Evolutionary conservation across 495 filamentous ascomycete species (phyloP).

Genomic region (Talaromyces proteolyticus): DNA sequence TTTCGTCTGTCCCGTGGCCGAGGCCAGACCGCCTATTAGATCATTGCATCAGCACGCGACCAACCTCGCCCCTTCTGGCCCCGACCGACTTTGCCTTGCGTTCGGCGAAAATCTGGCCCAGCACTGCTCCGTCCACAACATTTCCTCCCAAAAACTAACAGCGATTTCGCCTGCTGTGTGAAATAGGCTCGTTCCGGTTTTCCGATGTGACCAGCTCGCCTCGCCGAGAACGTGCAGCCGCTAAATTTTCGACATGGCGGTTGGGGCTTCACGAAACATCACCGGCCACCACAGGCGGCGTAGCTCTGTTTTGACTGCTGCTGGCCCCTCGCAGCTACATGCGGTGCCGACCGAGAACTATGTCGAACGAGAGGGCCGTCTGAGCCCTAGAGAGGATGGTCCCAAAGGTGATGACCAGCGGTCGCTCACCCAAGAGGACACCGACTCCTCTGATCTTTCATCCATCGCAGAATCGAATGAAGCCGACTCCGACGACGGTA

Average conservation of each 20-base stretch:
- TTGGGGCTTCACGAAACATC: slow-evolving; percentile 15
- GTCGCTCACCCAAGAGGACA: slow-evolving; percentile 30
- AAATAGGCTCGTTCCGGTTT: not conserved
- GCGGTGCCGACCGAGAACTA: slow-evolving; percentile 33
- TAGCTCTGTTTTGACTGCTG: slow-evolving; percentile 49
- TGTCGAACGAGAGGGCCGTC: slow-evolving; percentile 31
- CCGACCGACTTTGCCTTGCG: no score
- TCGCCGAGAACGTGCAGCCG: no score
- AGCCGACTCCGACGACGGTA: slow-evolving; percentile 55
- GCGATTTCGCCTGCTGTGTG: not conserved
- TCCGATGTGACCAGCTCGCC: no score
- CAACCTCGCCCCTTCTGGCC: no score
- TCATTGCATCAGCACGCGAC: no score
- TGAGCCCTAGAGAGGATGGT: slow-evolving; percentile 24
- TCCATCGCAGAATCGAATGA: slow-evolving; percentile 49
- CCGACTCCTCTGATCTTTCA: slow-evolving; percentile 43
- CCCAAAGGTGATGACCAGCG: slow-evolving; percentile 31
- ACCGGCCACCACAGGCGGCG: slow-evolving; percentile 51
- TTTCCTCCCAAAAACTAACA: not conserved
- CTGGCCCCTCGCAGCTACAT: slow-evolving; percentile 12
- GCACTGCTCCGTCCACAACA: no score
- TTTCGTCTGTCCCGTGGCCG: no score
- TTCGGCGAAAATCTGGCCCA: no score
- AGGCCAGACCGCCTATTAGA: no score
- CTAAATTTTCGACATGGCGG: slow-evolving; percentile 2